Evolutionary conservation across 768 basidiomycete species (phyloP).

Genomic region (Serendipita sp.): DNA sequence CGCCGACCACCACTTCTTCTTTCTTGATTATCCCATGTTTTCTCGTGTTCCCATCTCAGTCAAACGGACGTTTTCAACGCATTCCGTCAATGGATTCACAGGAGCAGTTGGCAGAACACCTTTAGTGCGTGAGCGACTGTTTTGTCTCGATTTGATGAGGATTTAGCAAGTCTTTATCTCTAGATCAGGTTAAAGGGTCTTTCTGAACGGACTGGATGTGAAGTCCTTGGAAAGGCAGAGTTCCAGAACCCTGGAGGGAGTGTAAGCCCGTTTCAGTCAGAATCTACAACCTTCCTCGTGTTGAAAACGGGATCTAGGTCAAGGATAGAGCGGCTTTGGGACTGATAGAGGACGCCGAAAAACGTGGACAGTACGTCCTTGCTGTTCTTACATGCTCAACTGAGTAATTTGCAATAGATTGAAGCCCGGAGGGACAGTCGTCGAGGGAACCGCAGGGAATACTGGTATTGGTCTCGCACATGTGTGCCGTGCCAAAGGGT

Average conservation of each 20-base stretch:
- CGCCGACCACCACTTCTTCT: background rate
- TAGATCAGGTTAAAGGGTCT: slow-evolving; percentile 74
- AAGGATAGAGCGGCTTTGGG: slow-evolving; percentile 95
- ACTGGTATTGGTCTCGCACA: slow-evolving; percentile 94
- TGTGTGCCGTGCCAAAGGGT: slow-evolving; percentile 83
- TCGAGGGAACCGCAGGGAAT: slow-evolving; percentile 97
- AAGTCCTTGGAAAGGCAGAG: slow-evolving; percentile 91
- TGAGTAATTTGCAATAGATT: slow-evolving; percentile 31
- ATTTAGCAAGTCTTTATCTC: background rate
- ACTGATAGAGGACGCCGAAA: slow-evolving; percentile 73
- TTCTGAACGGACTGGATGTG: slow-evolving; percentile 68
- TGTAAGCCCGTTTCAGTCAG: slow-evolving; percentile 25
- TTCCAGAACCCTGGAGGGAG: slow-evolving; percentile 97
- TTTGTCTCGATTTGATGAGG: background rate
- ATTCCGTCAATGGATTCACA: slow-evolving; percentile 58
- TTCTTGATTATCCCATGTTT: background rate
- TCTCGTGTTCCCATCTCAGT: background rate
- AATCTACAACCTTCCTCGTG: no score
- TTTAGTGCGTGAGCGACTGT: slow-evolving; percentile 37
- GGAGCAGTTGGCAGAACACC: slow-evolving; percentile 91
- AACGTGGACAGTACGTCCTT: slow-evolving; percentile 51
- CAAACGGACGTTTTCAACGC: slow-evolving; percentile 20
- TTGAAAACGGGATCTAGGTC: background rate
- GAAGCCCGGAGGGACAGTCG: slow-evolving; percentile 86
- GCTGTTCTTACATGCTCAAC: background rate